Evolutionary conservation across 345 rosid genomes (phyloP), one percentile per base, ranked within the genome.

Genomic region (Citrus reticulata): DNA sequence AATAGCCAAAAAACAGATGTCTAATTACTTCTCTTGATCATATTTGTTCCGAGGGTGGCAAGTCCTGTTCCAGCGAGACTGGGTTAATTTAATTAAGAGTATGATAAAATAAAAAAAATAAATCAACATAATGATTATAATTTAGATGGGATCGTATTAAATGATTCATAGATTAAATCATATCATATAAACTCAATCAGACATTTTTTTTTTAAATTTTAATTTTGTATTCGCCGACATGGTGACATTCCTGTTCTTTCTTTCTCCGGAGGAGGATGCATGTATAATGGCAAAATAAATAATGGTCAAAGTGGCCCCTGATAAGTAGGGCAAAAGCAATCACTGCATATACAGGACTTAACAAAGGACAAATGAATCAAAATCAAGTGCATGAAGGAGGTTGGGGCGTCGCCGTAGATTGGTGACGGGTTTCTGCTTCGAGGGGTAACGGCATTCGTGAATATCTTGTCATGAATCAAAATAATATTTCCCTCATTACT

Each of bases 241-340:
- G 14, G 55, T 40, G 13, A 4, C 14, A 25, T 32, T n/a, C 20
- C 20, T 30, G 22, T 20, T 71, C 17, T 29, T 57, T 32, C 60
- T 39, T 25, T 61, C 66, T 27, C 1, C n/a, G 16, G 39, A 4
- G 22, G 9, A 6, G 7, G 1, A 35, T 0, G 39, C 0, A 29
- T 14, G 37, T 40, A 40, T 1, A 11, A 11, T 11, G 7, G 9
- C 1, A n/a, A n/a, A 11, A 16, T 0, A 35, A 73, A 22, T 0
- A n/a, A 39, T 60, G 77, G 77, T 73, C 68, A 73, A 60, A 60
- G 66, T 39, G 77, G 77, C 57, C 55, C 72, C 57, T 20, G 0
- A 1, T 13, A 37, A 34, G 66, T 22, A 34, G 66, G 54, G 22
- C 61, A 57, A 4, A 4, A 13, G 2, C 14, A n/a, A 13, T 58